Conservation (phyloP, 2,329 filamentous ascomycete genomes). For the Triangularia verruculosa region DNA sequence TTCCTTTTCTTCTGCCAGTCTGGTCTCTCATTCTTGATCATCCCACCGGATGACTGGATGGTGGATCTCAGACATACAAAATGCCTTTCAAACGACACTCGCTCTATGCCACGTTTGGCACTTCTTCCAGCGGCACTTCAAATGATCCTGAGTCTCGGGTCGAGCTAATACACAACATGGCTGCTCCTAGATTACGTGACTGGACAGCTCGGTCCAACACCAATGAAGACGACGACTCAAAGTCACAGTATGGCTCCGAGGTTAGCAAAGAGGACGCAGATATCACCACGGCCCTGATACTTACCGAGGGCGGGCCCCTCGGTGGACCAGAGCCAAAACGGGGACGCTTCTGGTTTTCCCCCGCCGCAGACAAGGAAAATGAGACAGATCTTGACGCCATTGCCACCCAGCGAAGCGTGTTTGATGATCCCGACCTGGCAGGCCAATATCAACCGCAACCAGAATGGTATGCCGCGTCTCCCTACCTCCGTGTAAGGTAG, state of each 20-base stretch:
- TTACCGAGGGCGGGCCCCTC: slow-evolving; percentile 5
- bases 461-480: slow-evolving; percentile 18
- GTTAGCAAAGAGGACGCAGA: slow-evolving; percentile 23
- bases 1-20: not conserved
- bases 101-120: slow-evolving; percentile 19
- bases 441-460: slow-evolving; percentile 23
- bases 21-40: not conserved
- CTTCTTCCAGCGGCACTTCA: not conserved
- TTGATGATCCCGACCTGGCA: slow-evolving; percentile 25
- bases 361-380: slow-evolving; percentile 8
- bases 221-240: slow-evolving; percentile 13
- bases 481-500: not conserved
- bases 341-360: slow-evolving; percentile 17
- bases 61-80: not conserved
- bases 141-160: not conserved
- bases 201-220: slow-evolving; percentile 11
- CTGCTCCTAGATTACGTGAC: slow-evolving; percentile 15
- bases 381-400: slow-evolving; percentile 19
- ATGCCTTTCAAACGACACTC: slow-evolving; percentile 13
- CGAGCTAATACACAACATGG: slow-evolving; percentile 1
- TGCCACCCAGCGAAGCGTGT: slow-evolving; percentile 26
- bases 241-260: slow-evolving; percentile 18
- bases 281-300: slow-evolving; percentile 21
- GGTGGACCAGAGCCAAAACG: slow-evolving; percentile 16
- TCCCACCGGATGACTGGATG: not conserved